Conservation (phyloP, 169 alveolate species). For the Babesia ovis region DNA sequence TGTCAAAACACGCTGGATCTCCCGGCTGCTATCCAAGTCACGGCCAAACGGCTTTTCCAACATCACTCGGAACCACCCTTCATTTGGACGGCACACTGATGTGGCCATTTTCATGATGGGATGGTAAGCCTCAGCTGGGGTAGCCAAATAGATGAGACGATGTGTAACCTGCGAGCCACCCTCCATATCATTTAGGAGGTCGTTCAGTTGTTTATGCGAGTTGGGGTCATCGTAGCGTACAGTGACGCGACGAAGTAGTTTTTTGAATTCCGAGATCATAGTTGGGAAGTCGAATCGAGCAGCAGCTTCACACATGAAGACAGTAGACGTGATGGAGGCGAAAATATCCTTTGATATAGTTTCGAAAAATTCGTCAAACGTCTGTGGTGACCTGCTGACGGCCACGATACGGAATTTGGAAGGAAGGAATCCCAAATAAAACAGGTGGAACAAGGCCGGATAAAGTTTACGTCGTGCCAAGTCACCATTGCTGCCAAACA, state of each 20-base stretch:
- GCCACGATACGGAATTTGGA: conserved; percentile 57
- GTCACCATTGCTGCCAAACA: conserved; percentile 67
- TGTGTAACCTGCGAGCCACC: conserved; percentile 48
- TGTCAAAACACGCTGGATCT: conserved; percentile 25
- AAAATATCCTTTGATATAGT: conserved; percentile 61
- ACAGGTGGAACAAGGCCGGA: conserved; percentile 68
- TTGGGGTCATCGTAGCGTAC: conserved; percentile 42
- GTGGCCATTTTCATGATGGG: conserved; percentile 61
- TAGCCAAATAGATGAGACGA: conserved; percentile 64
- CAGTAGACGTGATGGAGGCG: conserved; percentile 60
- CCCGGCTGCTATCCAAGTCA: conserved; percentile 41
- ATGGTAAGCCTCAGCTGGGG: conserved; percentile 69
- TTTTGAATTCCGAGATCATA: conserved; percentile 60
- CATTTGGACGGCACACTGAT: conserved; percentile 54
- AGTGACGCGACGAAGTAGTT: conserved; percentile 34
- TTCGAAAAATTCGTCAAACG: conserved; percentile 60
- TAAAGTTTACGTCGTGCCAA: conserved; percentile 54
- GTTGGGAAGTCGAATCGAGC: conserved; percentile 68
- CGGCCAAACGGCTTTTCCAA: conserved; percentile 71
- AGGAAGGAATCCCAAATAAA: conserved; percentile 66
- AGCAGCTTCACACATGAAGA: conserved; percentile 61
- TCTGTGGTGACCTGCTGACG: conserved; percentile 37
- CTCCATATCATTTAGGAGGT: conserved; percentile 42
- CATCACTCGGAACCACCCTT: conserved; percentile 67
- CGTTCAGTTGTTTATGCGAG: conserved; percentile 14